phyloP scores from a whole-genome alignment of 2,329 filamentous ascomycete genomes.

The Fusarium sp. region DNA sequence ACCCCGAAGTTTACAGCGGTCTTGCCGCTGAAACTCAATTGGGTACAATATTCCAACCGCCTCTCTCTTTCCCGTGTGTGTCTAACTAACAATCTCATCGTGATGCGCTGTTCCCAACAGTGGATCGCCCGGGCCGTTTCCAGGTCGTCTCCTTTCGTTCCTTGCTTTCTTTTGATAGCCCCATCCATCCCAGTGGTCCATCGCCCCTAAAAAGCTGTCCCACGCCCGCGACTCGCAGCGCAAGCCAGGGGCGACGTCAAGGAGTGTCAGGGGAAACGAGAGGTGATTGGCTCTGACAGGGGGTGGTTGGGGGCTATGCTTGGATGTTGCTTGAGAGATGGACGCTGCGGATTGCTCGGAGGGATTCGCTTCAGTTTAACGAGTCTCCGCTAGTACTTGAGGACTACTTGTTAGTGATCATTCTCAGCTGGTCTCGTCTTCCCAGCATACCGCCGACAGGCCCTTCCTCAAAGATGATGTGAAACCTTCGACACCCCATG shows the following conservation, averaged over 20 bases:
- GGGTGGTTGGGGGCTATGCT: constrained; percentile 22
- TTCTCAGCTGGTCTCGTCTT: constrained; percentile 25
- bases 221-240: constrained; percentile 32
- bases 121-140: constrained; percentile 34
- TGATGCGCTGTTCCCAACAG: constrained; percentile 25
- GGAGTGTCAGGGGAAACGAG: constrained; percentile 21
- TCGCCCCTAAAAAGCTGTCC: constrained; percentile 23
- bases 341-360: constrained; percentile 29
- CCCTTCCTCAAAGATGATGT: neutral
- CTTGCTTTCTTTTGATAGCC: constrained; percentile 30
- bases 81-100: constrained; percentile 10
- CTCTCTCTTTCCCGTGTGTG: neutral
- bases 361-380: constrained; percentile 9
- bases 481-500: constrained; percentile 13
- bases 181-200: constrained; percentile 28
- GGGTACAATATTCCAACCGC: constrained; percentile 3
- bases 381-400: constrained; percentile 18
- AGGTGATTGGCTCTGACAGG: constrained; percentile 20
- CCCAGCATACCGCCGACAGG: neutral
- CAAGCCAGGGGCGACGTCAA: constrained; percentile 29
- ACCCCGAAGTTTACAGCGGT: constrained; percentile 11
- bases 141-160: constrained; percentile 32
- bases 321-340: constrained; percentile 19
- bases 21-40: constrained; percentile 28
- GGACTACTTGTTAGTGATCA: constrained; percentile 6